phyloP scores from a whole-genome alignment of 2,329 filamentous ascomycete genomes.

The Rosellinia necatrix region DNA sequence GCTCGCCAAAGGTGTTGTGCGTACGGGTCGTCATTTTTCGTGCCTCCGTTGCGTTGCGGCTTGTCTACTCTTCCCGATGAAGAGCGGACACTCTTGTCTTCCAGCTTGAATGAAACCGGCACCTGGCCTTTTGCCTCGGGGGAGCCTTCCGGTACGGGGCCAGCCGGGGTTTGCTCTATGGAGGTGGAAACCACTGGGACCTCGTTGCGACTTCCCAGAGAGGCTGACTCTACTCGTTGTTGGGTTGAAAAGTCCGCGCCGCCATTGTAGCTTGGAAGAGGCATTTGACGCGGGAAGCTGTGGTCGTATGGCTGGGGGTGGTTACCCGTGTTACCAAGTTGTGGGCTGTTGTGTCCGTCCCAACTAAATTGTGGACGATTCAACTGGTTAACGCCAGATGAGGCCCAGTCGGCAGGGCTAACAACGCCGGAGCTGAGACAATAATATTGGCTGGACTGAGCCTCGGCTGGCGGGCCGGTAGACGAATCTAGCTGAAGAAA shows the following conservation, averaged over 20 bases:
- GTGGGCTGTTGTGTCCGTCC: conserved; percentile 16
- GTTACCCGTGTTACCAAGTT: conserved; percentile 14
- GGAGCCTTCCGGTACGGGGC: conserved; percentile 15
- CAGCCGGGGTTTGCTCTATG: not conserved
- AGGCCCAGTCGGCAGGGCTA: conserved; percentile 42
- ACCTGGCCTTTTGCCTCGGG: conserved; percentile 8
- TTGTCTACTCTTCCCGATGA: conserved; percentile 24
- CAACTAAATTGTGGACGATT: conserved; percentile 24
- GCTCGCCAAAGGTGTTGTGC: conserved; percentile 80
- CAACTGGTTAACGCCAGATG: conserved; percentile 26
- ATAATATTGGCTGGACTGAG: conserved; percentile 13
- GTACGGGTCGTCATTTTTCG: conserved; percentile 67
- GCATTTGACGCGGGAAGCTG: conserved; percentile 21
- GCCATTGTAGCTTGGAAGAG: conserved; percentile 13
- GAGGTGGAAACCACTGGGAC: not conserved
- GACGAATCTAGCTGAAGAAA: conserved; percentile 44
- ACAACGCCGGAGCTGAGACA: conserved; percentile 19
- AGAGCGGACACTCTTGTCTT: not conserved
- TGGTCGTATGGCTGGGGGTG: conserved; percentile 23
- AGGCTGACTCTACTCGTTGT: not conserved
- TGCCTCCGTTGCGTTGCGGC: conserved; percentile 32
- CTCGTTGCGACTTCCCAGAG: not conserved
- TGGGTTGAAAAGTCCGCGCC: conserved; percentile 3
- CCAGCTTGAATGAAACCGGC: conserved; percentile 4
- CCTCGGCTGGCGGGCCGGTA: conserved; percentile 22